phyloP scores from a whole-genome alignment of 2,329 filamentous ascomycete genomes.

The Biscogniauxia sp. region DNA sequence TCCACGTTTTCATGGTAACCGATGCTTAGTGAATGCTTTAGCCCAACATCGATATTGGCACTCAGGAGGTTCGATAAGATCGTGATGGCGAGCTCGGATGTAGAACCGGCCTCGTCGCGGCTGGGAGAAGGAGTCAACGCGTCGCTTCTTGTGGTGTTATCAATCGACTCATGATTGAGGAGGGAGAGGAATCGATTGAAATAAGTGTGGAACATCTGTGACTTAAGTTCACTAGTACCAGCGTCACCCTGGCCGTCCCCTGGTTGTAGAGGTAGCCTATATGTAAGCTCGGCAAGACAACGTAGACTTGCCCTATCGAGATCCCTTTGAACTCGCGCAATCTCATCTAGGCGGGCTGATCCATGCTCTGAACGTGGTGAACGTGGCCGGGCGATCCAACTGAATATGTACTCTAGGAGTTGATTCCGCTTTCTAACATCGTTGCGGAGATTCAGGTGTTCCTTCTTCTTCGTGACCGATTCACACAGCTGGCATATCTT shows the following conservation, averaged over 20 bases:
- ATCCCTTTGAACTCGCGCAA: slow-evolving; percentile 58
- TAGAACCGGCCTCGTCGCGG: slow-evolving; percentile 54
- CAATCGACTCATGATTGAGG: slow-evolving; percentile 55
- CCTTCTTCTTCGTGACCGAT: slow-evolving; percentile 62
- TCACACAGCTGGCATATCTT: slow-evolving; percentile 68
- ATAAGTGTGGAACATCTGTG: slow-evolving; percentile 69
- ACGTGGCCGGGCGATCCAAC: slow-evolving; percentile 64
- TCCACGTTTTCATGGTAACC: slow-evolving; percentile 70
- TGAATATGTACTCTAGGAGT: slow-evolving; percentile 64
- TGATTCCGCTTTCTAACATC: slow-evolving; percentile 69
- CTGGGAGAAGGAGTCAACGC: slow-evolving; percentile 34
- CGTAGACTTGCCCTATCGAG: slow-evolving; percentile 65
- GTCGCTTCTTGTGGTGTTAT: slow-evolving; percentile 45
- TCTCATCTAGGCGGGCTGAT: slow-evolving; percentile 55
- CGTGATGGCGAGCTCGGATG: slow-evolving; percentile 62
- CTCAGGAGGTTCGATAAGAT: slow-evolving; percentile 68
- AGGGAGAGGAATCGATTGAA: slow-evolving; percentile 68
- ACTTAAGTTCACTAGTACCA: slow-evolving; percentile 65
- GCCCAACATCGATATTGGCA: slow-evolving; percentile 68
- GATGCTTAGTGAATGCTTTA: slow-evolving; percentile 68
- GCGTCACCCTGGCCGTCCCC: slow-evolving; percentile 64
- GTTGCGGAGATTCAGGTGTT: slow-evolving; percentile 65
- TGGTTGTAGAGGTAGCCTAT: slow-evolving; percentile 64
- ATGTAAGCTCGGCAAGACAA: slow-evolving; percentile 64
- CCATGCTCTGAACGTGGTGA: slow-evolving; percentile 46